A percentile compares a stretch with the other conserved stretches of the same genome.
These are phyloP conservation scores for Carallia brachiata DNA, from an alignment of 345 rosid species.

Conservation along the genomic window DNA sequence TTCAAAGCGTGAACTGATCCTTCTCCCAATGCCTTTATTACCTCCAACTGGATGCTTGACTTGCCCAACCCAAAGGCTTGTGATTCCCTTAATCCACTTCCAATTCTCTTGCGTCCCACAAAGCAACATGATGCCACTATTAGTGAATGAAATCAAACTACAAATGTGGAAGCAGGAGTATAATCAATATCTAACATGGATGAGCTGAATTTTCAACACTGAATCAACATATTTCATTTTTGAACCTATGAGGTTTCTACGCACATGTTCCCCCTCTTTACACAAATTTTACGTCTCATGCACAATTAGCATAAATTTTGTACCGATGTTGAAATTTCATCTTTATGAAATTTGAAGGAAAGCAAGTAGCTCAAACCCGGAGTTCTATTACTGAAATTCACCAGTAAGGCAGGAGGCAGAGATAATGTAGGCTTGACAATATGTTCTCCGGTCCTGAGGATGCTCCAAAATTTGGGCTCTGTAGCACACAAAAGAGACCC, in stretches of 20 bases:
- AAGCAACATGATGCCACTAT: neutral
- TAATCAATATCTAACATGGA: neutral
- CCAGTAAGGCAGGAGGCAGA: slow-evolving; percentile 15
- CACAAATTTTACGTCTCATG: neutral
- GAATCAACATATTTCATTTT: too few species aligned
- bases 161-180: neutral
- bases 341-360: neutral
- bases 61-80: neutral
- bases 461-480: slow-evolving; percentile 11
- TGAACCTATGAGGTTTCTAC: too few species aligned
- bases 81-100: neutral
- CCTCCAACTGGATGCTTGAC: neutral
- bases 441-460: slow-evolving; percentile 7
- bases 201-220: neutral
- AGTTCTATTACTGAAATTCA: slow-evolving; percentile 4
- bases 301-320: slow-evolving; percentile 7
- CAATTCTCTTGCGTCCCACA: neutral
- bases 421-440: slow-evolving; percentile 9
- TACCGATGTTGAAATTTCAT: neutral
- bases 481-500: neutral
- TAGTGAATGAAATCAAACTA: neutral
- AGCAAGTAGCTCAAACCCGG: slow-evolving; percentile 38
- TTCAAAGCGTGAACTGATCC: slow-evolving; percentile 1
- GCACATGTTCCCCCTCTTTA: neutral
- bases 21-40: neutral